These are phyloP conservation scores for Iris macrosiphon DNA, from an alignment of 106 monocot species.

Conservation along the genomic window DNA sequence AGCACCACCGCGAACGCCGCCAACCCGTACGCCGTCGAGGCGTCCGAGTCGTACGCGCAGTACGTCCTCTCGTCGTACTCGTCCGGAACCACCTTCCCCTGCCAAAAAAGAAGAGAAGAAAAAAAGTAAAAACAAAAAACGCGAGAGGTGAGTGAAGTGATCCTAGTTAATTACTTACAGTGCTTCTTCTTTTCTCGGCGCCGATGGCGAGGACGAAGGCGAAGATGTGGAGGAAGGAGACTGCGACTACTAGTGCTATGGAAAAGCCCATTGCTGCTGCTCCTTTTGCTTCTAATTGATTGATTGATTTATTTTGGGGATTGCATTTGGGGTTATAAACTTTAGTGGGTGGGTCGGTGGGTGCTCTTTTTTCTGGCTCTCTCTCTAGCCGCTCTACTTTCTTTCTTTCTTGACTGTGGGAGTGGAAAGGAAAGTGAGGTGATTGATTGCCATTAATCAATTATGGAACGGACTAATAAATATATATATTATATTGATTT, in stretches of 20 bases:
- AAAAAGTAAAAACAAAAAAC: not conserved
- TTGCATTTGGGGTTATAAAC: too few relatives aligned
- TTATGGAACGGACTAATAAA: too few relatives aligned
- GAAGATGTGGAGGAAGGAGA: conserved; percentile 56
- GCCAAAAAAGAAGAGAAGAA: not conserved
- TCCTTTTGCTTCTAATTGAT: too few relatives aligned
- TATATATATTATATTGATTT: too few relatives aligned
- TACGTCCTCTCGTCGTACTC: conserved; percentile 84
- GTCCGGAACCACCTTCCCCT: conserved; percentile 91
- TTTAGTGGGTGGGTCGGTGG: too few relatives aligned
- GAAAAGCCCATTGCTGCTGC: conserved; percentile 48
- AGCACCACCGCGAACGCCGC: conserved; percentile 70
- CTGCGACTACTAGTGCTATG: conserved; percentile 27
- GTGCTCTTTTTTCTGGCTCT: too few relatives aligned
- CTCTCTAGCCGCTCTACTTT: too few relatives aligned
- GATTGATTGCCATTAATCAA: too few relatives aligned
- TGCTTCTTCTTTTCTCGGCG: conserved; percentile 84
- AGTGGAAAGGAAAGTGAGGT: too few relatives aligned
- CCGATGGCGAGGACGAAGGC: conserved; percentile 94
- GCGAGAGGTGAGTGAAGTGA: not conserved
- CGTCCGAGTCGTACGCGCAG: conserved; percentile 81
- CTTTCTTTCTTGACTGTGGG: too few relatives aligned
- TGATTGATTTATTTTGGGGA: too few relatives aligned
- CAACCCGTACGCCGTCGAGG: conserved; percentile 82
- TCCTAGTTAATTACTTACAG: conserved; percentile 20